Evolutionary conservation across 2,329 filamentous ascomycete genomes (phyloP).

Genomic region (Arachnomyces sp.): DNA sequence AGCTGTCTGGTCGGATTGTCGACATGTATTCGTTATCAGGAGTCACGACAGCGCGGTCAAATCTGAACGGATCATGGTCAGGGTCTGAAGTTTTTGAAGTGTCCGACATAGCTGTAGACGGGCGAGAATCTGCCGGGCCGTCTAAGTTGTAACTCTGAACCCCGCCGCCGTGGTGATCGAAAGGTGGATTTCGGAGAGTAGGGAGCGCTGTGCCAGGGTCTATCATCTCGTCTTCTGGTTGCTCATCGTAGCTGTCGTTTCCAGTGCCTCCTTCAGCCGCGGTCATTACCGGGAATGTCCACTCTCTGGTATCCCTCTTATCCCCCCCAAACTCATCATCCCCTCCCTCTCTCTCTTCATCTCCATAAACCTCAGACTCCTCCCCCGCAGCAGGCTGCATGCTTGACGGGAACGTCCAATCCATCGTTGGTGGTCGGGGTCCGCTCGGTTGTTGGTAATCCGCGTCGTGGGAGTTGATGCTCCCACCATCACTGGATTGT

Average conservation of each 20-base stretch:
- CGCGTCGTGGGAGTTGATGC: conserved; percentile 19
- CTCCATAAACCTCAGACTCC: conserved; percentile 12
- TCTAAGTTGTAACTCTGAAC: too few relatives aligned
- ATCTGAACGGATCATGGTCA: conserved; percentile 37
- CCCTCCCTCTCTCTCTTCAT: conserved; percentile 15
- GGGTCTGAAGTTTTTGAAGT: conserved; percentile 29
- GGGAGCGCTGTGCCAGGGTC: too few relatives aligned
- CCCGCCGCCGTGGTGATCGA: conserved; percentile 9
- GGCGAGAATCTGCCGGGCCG: conserved; percentile 21
- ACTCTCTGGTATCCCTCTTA: conserved; percentile 42
- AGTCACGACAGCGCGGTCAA: conserved; percentile 29
- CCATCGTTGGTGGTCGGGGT: conserved; percentile 39
- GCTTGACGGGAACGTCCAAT: conserved; percentile 39
- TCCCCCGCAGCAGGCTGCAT: conserved; percentile 12
- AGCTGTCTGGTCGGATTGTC: conserved; percentile 8
- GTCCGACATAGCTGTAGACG: conserved; percentile 31
- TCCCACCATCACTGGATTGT: conserved; percentile 10
- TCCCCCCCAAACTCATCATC: conserved; percentile 9
- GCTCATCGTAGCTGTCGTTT: conserved; percentile 6
- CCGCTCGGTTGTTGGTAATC: conserved; percentile 27
- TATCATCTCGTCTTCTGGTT: conserved; percentile 1
- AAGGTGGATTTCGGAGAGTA: too few relatives aligned
- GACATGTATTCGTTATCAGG: conserved; percentile 7
- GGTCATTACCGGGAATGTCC: conserved; percentile 46
- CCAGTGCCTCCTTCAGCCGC: conserved; percentile 10